Conservation (phyloP, 2,329 filamentous ascomycete species). For the Cytospora piceicola region DNA sequence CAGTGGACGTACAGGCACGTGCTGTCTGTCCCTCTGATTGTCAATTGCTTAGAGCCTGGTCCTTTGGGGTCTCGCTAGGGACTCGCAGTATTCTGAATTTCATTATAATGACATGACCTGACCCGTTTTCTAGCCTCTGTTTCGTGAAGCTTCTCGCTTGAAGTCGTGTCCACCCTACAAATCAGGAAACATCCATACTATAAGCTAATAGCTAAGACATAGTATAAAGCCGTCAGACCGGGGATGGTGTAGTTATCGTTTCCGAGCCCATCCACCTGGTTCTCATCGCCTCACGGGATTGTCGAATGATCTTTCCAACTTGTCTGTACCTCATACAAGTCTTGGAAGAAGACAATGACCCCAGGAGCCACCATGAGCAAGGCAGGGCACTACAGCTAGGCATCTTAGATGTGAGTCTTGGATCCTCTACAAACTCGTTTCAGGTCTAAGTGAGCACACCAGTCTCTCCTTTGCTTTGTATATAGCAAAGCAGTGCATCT, state of each 20-base stretch:
- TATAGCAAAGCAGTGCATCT: background rate
- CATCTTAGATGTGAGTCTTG: background rate
- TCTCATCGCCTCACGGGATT: background rate
- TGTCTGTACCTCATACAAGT: background rate
- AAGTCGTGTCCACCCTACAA: background rate
- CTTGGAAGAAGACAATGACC: background rate
- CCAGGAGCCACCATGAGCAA: background rate
- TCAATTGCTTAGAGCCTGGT: constrained; percentile 1
- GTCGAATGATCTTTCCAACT: background rate
- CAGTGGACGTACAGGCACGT: constrained; percentile 1
- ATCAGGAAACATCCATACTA: background rate
- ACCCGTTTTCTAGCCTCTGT: background rate
- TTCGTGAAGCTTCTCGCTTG: background rate
- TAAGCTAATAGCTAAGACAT: background rate
- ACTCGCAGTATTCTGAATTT: constrained; percentile 16
- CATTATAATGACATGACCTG: constrained; percentile 5
- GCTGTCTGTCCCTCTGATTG: constrained; percentile 6
- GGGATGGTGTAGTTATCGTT: too few relatives aligned
- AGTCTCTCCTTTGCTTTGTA: background rate
- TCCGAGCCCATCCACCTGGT: background rate
- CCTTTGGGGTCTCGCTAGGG: constrained; percentile 5
- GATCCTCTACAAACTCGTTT: background rate
- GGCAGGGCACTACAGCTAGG: background rate
- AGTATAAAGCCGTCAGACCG: background rate
- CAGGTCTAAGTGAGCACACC: background rate